A percentile compares a stretch with the other conserved stretches of the same genome.
These are phyloP conservation scores for Phytophthora crassamura DNA, from an alignment of 352 stramenopile species.

Conservation along the genomic window DNA sequence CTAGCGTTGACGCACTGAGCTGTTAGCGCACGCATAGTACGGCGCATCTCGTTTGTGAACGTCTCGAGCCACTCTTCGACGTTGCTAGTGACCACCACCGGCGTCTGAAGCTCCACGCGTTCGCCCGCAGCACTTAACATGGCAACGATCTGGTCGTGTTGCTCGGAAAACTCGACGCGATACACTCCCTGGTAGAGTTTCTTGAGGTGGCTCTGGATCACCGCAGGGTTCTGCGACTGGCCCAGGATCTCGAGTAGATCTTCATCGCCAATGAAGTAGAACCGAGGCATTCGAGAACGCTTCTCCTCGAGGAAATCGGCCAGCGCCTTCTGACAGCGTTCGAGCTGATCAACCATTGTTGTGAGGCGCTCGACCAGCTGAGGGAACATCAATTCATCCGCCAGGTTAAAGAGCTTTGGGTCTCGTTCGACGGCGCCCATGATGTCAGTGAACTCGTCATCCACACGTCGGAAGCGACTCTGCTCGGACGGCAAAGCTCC, in stretches of 20 bases:
- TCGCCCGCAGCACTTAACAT: conserved; percentile 90
- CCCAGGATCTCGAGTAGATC: conserved; percentile 96
- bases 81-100: conserved; percentile 85
- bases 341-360: conserved; percentile 93
- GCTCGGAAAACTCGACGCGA: conserved; percentile 89
- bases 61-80: conserved; percentile 95
- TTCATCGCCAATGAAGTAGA: conserved; percentile 96
- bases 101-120: conserved; percentile 79
- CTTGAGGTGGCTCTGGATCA: conserved; percentile 96
- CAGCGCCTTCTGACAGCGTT: conserved; percentile 95
- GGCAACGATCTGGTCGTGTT: conserved; percentile 84
- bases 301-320: conserved; percentile 96
- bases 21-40: conserved; percentile 85
- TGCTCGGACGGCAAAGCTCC: conserved; percentile 93
- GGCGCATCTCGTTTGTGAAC: conserved; percentile 92
- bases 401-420: conserved; percentile 93
- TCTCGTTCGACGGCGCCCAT: conserved; percentile 91
- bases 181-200: conserved; percentile 97
- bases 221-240: conserved; percentile 90
- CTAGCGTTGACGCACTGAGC: conserved; percentile 78
- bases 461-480: conserved; percentile 90
- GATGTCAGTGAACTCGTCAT: conserved; percentile 95
- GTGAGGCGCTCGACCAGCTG: conserved; percentile 80
- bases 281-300: conserved; percentile 92
- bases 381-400: conserved; percentile 92